Percentiles rank a stretch among this genome's conserved stretches.
phyloP scores from a whole-genome alignment of 2,329 filamentous ascomycete genomes.

The Clarireedia hainanense region DNA sequence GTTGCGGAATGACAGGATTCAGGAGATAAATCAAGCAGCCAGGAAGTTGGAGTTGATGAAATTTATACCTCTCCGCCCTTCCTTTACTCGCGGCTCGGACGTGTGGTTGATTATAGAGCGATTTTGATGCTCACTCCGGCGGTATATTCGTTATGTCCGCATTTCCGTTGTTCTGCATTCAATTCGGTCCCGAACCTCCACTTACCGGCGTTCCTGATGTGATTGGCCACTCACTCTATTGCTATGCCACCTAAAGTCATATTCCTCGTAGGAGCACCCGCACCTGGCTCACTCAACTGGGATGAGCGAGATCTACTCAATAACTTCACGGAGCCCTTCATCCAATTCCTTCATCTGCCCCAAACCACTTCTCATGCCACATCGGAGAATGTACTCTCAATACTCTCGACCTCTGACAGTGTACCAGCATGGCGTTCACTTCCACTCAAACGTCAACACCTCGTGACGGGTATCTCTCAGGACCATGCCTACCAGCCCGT shows the following conservation, averaged over 20 bases:
- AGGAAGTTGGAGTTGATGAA: not conserved
- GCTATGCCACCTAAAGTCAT: constrained; percentile 6
- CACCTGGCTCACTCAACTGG: constrained; percentile 46
- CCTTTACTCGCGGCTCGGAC: too few relatives aligned
- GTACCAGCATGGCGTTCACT: constrained; percentile 44
- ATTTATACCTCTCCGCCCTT: not conserved
- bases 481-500: constrained; percentile 31
- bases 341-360: constrained; percentile 31
- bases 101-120: not conserved
- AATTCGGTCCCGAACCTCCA: not conserved
- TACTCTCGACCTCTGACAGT: constrained; percentile 6
- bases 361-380: not conserved
- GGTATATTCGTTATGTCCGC: not conserved
- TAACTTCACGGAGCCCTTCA: constrained; percentile 36
- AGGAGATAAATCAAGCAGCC: not conserved
- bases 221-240: not conserved
- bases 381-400: constrained; percentile 1
- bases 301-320: constrained; percentile 41
- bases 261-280: constrained; percentile 40
- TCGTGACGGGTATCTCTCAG: constrained; percentile 46
- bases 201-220: not conserved
- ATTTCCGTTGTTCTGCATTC: not conserved
- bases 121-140: not conserved
- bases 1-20: not conserved
- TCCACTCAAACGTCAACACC: constrained; percentile 37